A percentile compares a stretch with the other conserved stretches of the same genome.
phyloP scores from a whole-genome alignment of 2,329 filamentous ascomycete species.

The Dothiorella sarmentorum region DNA sequence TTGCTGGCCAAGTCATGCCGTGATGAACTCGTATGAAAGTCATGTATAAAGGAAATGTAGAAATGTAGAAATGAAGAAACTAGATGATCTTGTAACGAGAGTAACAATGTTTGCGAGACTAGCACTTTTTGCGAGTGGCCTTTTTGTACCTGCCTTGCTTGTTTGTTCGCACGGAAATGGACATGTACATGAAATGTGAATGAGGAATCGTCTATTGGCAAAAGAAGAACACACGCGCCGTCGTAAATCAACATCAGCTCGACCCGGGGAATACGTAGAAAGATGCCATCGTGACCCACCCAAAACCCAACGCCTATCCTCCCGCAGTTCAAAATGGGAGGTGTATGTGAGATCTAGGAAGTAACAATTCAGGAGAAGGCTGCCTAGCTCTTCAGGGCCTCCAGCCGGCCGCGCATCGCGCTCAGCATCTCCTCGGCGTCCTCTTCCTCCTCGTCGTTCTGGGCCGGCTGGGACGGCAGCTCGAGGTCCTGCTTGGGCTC shows the following conservation, averaged over 20 bases:
- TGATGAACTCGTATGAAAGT: no score
- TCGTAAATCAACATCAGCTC: background rate
- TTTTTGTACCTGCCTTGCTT: no score
- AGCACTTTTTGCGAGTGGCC: no score
- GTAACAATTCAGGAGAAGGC: background rate
- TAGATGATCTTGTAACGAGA: no score
- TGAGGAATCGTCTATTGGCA: conserved; percentile 3
- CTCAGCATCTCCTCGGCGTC: conserved; percentile 87
- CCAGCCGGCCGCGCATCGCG: conserved; percentile 87
- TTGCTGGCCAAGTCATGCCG: no score
- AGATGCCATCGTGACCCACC: conserved; percentile 2
- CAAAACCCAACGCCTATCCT: conserved; percentile 8
- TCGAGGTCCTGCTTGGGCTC: conserved; percentile 51
- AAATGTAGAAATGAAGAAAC: no score
- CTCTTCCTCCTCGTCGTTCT: conserved; percentile 71
- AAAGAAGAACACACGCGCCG: background rate
- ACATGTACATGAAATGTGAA: no score
- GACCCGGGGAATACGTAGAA: conserved; percentile 1
- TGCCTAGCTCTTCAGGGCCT: conserved; percentile 82
- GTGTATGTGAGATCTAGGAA: background rate
- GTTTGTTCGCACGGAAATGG: no score
- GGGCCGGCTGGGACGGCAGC: conserved; percentile 50
- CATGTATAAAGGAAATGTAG: no score
- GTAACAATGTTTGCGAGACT: no score
- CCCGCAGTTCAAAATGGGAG: background rate